Base-by-base conservation (phyloP, 2,329 filamentous ascomycete genomes). In the Acrodontium crateriforme region DNA sequence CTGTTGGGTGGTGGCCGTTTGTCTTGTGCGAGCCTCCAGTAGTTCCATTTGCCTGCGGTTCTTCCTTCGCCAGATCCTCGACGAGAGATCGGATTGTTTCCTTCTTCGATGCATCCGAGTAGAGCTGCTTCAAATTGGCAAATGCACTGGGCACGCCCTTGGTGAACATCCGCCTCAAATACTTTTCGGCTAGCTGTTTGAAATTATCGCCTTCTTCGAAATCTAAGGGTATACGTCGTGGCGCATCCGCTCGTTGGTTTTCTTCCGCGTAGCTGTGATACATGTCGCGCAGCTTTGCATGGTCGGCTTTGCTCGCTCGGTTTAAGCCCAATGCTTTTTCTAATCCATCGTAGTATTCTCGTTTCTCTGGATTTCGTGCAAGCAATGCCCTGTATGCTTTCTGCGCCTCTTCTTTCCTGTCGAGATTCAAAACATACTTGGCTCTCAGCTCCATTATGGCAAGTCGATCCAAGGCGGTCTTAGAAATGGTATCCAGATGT, bases 121-220 rank as follows among this genome's bases (percentile, higher is more conserved):
- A 98, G 13, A 98, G 68, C 41, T 91, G 75, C 62, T 98, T 98
- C 35, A 98, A 68, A 55, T 95, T 98, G 18, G 84, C 84, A 56
- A 98, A 98, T 3, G 87, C 85, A 2, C 89, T 98, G 2, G 89
- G 87, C 3, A 95, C 80, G 8, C 87, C 89, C 57, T 87, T 92
- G 54, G 79, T 74, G 31, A 98, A 66, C 78, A 91, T 91, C 16
- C 77, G 67, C 27, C 75, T 69, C 35, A 98, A 55, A 52, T 98
- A 98, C 13, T 62, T 58, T 50, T 84, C 76, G 6, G 79, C 85
- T 14, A 81, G 76, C 42, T 73, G 58, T 47, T 69, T 70, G 60
- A 98, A 98, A 4, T 76, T 74, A 23, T 91, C 75, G 4, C 82
- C 83, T 40, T 76, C 67, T 27, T 95, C 58, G 52, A 95, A 94